Conservation (phyloP, 305 asterid species). For the Solanum hybrid region DNA sequence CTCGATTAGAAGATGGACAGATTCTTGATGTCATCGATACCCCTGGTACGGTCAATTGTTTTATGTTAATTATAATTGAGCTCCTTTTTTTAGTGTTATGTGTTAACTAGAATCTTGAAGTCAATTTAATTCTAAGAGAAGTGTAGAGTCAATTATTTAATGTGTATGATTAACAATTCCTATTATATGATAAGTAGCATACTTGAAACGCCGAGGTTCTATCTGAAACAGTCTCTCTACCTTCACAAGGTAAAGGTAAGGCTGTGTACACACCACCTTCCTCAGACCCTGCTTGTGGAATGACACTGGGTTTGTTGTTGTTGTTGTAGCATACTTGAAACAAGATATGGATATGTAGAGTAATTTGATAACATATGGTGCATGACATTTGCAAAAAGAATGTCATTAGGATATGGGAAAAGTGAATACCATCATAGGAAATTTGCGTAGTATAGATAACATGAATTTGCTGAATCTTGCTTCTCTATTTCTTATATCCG, state of each 20-base stretch:
- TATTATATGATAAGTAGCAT: neutral
- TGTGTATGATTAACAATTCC: neutral
- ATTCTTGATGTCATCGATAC: constrained; percentile 67
- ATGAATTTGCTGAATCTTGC: neutral
- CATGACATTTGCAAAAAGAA: neutral
- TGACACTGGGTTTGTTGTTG: neutral
- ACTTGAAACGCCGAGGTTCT: neutral
- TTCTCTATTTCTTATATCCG: neutral
- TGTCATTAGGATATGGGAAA: neutral
- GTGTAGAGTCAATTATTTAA: neutral
- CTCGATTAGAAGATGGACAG: constrained; percentile 38
- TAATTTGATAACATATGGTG: neutral
- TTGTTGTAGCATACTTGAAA: neutral
- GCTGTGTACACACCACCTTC: neutral
- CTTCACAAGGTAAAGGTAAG: neutral
- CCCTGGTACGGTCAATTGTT: constrained; percentile 37
- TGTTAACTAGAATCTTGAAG: neutral
- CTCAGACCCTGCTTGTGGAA: neutral
- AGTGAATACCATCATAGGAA: neutral
- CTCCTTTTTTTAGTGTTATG: neutral
- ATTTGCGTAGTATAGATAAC: neutral
- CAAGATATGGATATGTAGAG: neutral
- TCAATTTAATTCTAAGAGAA: neutral
- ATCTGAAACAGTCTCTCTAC: neutral
- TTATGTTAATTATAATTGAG: neutral